These are phyloP conservation scores for Shiraia sp. DNA, from an alignment of 2,329 filamentous ascomycete genomes.

Conservation along the genomic window DNA sequence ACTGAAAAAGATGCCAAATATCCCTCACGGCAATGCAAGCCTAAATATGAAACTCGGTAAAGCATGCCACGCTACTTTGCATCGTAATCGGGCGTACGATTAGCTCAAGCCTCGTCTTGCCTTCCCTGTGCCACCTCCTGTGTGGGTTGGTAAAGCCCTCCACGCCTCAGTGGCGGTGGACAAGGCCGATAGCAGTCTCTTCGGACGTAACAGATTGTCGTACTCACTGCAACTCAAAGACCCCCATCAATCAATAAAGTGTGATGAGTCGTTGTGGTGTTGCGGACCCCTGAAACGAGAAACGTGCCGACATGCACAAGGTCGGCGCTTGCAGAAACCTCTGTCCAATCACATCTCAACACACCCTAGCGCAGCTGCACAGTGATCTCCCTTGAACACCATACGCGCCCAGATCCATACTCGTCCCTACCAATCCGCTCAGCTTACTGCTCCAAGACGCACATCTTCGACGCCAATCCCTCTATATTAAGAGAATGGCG, in stretches of 20 bases:
- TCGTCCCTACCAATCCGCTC: slow-evolving; percentile 35
- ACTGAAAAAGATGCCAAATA: no score
- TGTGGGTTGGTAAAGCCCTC: no score
- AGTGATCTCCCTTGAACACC: slow-evolving; percentile 35
- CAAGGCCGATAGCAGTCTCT: neutral
- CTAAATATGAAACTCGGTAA: no score
- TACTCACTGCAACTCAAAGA: slow-evolving; percentile 8
- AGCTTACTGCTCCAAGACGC: slow-evolving; percentile 28
- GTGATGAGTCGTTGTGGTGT: slow-evolving; percentile 12
- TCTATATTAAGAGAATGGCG: slow-evolving; percentile 35
- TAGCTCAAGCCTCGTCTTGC: no score
- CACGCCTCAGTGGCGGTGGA: no score
- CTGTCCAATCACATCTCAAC: slow-evolving; percentile 27
- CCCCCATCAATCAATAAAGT: slow-evolving; percentile 7
- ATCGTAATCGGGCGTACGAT: no score
- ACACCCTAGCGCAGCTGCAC: slow-evolving; percentile 28
- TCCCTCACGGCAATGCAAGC: no score
- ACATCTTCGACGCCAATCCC: slow-evolving; percentile 27
- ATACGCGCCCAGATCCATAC: slow-evolving; percentile 35
- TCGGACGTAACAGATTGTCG: slow-evolving; percentile 6
- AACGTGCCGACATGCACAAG: slow-evolving; percentile 27
- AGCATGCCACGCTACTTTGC: no score
- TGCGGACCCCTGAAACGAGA: slow-evolving; percentile 26
- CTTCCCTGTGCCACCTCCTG: no score
- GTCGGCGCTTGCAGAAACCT: slow-evolving; percentile 29